phyloP scores from a whole-genome alignment of 2,329 filamentous ascomycete genomes.

The Bipolaris sorokiniana region DNA sequence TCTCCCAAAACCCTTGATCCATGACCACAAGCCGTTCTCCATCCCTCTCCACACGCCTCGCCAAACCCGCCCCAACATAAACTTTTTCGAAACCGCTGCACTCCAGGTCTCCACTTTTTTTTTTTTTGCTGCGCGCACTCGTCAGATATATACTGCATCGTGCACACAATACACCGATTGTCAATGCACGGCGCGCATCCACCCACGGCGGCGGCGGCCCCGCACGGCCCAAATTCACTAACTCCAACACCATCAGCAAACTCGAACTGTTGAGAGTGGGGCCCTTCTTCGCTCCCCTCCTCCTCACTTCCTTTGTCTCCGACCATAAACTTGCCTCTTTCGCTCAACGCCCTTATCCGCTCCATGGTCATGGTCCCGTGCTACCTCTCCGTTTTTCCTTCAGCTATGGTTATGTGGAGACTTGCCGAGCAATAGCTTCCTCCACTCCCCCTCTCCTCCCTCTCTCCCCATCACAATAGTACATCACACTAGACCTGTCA shows the following conservation, averaged over 20 bases:
- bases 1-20: neutral
- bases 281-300: slow-evolving; percentile 2
- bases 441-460: no score
- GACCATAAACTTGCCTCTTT: slow-evolving; percentile 5
- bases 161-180: neutral
- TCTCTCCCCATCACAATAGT: no score
- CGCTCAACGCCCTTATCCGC: neutral
- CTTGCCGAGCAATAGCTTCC: neutral
- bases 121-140: neutral
- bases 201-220: slow-evolving; percentile 1
- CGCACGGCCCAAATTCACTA: slow-evolving; percentile 1
- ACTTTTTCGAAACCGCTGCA: slow-evolving; percentile 6
- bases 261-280: slow-evolving; percentile 31
- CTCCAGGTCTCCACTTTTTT: slow-evolving; percentile 13
- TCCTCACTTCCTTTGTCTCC: neutral
- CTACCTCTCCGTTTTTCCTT: neutral
- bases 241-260: slow-evolving; percentile 9
- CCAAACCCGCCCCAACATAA: slow-evolving; percentile 3
- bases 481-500: neutral
- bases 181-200: neutral
- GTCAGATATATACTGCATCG: neutral
- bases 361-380: slow-evolving; percentile 1
- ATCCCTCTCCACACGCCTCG: slow-evolving; percentile 14
- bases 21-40: slow-evolving; percentile 5
- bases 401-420: neutral